phyloP scores from a whole-genome alignment of 2,329 filamentous ascomycete species.

The Dactylella cylindrospora region DNA sequence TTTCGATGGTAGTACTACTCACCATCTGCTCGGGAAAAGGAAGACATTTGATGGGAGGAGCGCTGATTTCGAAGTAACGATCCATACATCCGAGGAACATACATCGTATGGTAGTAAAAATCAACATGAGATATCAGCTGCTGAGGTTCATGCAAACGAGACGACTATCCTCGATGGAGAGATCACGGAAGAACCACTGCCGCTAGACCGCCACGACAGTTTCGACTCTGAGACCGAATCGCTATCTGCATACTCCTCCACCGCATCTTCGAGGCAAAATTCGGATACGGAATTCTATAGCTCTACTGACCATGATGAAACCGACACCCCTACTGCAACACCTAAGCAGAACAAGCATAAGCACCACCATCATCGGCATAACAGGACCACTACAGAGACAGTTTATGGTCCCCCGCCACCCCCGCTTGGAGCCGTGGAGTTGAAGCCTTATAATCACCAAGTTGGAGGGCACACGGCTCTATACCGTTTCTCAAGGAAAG shows the following conservation, averaged over 20 bases:
- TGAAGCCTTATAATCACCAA: constrained; percentile 96
- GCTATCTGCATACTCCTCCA: constrained; percentile 31
- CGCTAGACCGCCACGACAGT: constrained; percentile 53
- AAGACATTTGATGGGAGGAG: constrained; percentile 30
- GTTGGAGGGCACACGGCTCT: constrained; percentile 95
- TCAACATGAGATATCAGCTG: constrained; percentile 35
- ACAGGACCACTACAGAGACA: constrained; percentile 38
- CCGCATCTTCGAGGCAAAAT: constrained; percentile 48
- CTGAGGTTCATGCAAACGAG: constrained; percentile 35
- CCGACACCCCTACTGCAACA: constrained; percentile 50
- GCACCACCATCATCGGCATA: constrained; percentile 50
- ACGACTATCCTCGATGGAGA: constrained; percentile 14
- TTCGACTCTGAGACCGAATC: constrained; percentile 53
- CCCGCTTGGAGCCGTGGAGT: constrained; percentile 82
- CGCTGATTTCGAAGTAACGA: constrained; percentile 40
- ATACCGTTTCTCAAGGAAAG: constrained; percentile 90
- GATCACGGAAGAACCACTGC: constrained; percentile 41
- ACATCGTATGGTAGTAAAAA: constrained; percentile 25
- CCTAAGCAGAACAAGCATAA: constrained; percentile 48
- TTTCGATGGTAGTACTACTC: constrained; percentile 30
- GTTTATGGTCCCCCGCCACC: constrained; percentile 51
- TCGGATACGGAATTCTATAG: constrained; percentile 55
- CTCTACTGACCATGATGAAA: constrained; percentile 51
- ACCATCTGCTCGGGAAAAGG: constrained; percentile 33
- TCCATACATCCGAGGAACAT: constrained; percentile 17